Conservation (phyloP, 2,329 filamentous ascomycete genomes). For the Nannizziopsis barbatae region DNA sequence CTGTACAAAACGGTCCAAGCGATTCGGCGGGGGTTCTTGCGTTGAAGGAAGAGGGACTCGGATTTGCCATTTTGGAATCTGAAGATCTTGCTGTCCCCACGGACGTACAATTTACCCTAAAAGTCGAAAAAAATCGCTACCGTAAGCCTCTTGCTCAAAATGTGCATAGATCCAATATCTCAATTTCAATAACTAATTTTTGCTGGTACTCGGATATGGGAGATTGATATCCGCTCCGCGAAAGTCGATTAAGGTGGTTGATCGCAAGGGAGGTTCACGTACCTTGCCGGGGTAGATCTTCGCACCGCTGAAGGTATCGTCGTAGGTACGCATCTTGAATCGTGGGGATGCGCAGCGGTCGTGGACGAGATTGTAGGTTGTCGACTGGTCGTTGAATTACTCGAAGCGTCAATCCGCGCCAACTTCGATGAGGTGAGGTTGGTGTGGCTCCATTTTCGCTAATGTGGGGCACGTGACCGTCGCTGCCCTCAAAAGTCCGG, state of each 20-base stretch:
- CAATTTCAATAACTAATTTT: conserved; percentile 2
- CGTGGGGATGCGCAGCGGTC: conserved; percentile 34
- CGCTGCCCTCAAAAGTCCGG: conserved; percentile 19
- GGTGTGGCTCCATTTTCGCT: conserved; percentile 33
- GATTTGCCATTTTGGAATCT: conserved; percentile 99
- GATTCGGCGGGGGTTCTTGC: conserved; percentile 99
- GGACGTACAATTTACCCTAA: conserved; percentile 98
- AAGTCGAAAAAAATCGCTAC: conserved; percentile 22
- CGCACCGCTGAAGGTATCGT: conserved; percentile 65
- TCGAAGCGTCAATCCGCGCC: conserved; percentile 20
- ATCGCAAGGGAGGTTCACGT: conserved; percentile 28
- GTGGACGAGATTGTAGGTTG: conserved; percentile 26
- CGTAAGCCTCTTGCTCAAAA: conserved; percentile 3
- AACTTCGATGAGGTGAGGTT: conserved; percentile 26
- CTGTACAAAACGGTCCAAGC: conserved; percentile 97
- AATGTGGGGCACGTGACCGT: conserved; percentile 35
- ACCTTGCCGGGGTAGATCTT: conserved; percentile 76
- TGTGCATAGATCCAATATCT: neutral
- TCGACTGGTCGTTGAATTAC: conserved; percentile 33
- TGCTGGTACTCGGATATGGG: neutral
- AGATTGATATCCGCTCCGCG: conserved; percentile 8
- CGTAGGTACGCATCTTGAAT: conserved; percentile 61
- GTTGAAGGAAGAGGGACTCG: conserved; percentile 99
- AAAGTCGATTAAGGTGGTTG: conserved; percentile 10
- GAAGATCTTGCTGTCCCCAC: conserved; percentile 99